Evolutionary conservation across 805 yeast genomes (phyloP).

Genomic region (Saccharomyces kudriavzevii): DNA sequence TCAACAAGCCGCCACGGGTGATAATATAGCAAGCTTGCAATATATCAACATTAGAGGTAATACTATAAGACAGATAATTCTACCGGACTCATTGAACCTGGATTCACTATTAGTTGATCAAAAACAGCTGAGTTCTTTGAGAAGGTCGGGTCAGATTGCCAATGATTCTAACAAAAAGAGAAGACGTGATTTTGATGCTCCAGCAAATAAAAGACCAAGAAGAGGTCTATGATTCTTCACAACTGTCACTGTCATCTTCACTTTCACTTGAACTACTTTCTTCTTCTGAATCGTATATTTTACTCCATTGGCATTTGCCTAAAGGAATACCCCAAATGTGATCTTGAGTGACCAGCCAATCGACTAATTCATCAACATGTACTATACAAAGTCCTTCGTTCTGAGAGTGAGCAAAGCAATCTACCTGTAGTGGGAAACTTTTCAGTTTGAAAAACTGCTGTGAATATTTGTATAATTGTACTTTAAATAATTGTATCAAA

Average conservation of each 20-base stretch:
- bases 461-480: constrained; percentile 44
- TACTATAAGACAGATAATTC: constrained; percentile 70
- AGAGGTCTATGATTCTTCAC: constrained; percentile 23
- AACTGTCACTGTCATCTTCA: constrained; percentile 15
- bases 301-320: constrained; percentile 47
- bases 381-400: constrained; percentile 24
- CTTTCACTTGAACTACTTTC: constrained; percentile 18
- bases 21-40: constrained; percentile 44
- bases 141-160: constrained; percentile 23
- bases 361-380: constrained; percentile 70
- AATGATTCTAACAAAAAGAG: constrained; percentile 21
- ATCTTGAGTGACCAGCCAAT: constrained; percentile 45
- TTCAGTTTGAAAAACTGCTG: constrained; percentile 66
- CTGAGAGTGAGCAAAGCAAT: constrained; percentile 27
- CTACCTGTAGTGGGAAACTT: constrained; percentile 31
- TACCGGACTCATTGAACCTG: constrained; percentile 80
- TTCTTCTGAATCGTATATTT: constrained; percentile 15
- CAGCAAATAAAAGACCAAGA: constrained; percentile 27
- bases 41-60: constrained; percentile 83
- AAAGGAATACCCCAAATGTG: constrained; percentile 67
- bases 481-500: constrained; percentile 40
- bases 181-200: constrained; percentile 17
- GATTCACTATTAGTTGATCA: constrained; percentile 51
- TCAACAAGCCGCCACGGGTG: constrained; percentile 1
- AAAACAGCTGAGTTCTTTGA: constrained; percentile 20